phyloP scores from a whole-genome alignment of 495 filamentous ascomycete species.

The Neurospora sublineolata region DNA sequence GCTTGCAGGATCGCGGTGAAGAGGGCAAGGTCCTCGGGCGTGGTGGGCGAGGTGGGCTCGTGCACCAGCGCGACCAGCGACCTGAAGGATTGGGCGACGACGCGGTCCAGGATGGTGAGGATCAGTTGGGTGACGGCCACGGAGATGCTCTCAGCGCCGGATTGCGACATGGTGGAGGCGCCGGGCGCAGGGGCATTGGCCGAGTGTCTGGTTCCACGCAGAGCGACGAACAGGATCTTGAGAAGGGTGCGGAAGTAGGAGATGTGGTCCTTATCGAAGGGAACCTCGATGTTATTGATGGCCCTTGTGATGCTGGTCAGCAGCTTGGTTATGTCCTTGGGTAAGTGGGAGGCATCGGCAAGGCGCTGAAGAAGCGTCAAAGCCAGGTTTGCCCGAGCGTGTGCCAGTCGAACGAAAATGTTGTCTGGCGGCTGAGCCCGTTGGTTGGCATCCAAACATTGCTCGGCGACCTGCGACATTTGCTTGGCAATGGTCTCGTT shows the following conservation, averaged over 20 bases:
- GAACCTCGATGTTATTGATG: conserved; percentile 48
- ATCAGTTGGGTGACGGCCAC: conserved; percentile 41
- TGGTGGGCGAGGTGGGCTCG: conserved; percentile 35
- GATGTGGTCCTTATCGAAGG: conserved; percentile 52
- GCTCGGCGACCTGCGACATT: conserved; percentile 52
- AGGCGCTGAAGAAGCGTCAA: conserved; percentile 68
- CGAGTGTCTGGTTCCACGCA: conserved; percentile 43
- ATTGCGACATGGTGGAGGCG: conserved; percentile 7
- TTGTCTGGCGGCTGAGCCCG: conserved; percentile 52
- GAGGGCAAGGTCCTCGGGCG: conserved; percentile 66
- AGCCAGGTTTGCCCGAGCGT: conserved; percentile 61
- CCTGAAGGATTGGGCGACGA: conserved; percentile 74
- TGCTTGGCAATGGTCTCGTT: conserved; percentile 51
- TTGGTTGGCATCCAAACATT: conserved; percentile 62
- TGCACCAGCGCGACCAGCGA: conserved; percentile 67
- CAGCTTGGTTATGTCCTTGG: conserved; percentile 49
- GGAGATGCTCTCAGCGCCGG: conserved; percentile 3
- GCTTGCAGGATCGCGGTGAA: conserved; percentile 83
- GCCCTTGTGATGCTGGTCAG: conserved; percentile 57
- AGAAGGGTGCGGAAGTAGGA: conserved; percentile 73
- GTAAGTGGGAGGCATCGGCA: conserved; percentile 47
- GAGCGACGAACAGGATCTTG: conserved; percentile 70
- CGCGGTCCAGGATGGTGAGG: conserved; percentile 60
- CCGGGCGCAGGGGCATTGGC: conserved; percentile 8
- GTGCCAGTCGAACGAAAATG: conserved; percentile 60